Percentiles rank a stretch among this genome's conserved stretches.
These are phyloP conservation scores for Mycogone perniciosa DNA, from an alignment of 2,329 filamentous ascomycete species.

Conservation along the genomic window DNA sequence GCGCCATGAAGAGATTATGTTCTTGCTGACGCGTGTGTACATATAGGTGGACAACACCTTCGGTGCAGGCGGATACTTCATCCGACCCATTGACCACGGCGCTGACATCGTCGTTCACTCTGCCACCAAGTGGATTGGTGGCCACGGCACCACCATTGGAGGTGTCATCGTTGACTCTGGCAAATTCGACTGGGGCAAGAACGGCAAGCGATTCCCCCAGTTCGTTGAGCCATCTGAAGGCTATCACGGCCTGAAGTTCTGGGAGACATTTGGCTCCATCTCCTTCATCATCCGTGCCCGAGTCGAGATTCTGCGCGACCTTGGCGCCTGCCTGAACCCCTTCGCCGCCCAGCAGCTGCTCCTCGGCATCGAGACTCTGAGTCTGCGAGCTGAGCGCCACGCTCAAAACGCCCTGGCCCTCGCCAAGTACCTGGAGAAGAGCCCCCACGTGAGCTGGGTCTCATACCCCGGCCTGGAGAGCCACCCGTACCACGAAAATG, in stretches of 20 bases:
- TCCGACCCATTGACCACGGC: constrained; percentile 80
- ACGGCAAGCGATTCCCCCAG: constrained; percentile 81
- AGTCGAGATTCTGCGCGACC: constrained; percentile 83
- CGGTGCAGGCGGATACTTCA: constrained; percentile 84
- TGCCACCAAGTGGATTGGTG: constrained; percentile 95
- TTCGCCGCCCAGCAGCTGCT: constrained; percentile 91
- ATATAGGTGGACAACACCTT: constrained; percentile 85
- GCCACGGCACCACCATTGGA: constrained; percentile 86
- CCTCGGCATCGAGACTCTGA: constrained; percentile 83
- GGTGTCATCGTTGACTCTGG: constrained; percentile 83
- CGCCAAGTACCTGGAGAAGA: constrained; percentile 76
- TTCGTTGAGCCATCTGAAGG: constrained; percentile 83
- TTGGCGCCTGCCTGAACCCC: constrained; percentile 77
- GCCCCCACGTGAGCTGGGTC: constrained; percentile 83
- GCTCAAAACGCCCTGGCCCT: constrained; percentile 75
- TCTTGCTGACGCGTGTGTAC: neutral
- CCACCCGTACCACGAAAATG: constrained; percentile 72
- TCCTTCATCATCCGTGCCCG: constrained; percentile 80
- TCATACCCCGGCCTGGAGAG: constrained; percentile 83
- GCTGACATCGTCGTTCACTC: constrained; percentile 93
- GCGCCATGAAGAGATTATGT: neutral
- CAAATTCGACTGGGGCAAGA: constrained; percentile 88
- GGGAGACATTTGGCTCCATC: constrained; percentile 79
- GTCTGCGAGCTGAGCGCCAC: constrained; percentile 78
- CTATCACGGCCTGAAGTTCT: constrained; percentile 92